Percentiles rank a stretch among this genome's conserved stretches.
These are phyloP conservation scores for Leersia perrieri DNA, from an alignment of 176 grass and related monocot genomes.

Conservation along the genomic window DNA sequence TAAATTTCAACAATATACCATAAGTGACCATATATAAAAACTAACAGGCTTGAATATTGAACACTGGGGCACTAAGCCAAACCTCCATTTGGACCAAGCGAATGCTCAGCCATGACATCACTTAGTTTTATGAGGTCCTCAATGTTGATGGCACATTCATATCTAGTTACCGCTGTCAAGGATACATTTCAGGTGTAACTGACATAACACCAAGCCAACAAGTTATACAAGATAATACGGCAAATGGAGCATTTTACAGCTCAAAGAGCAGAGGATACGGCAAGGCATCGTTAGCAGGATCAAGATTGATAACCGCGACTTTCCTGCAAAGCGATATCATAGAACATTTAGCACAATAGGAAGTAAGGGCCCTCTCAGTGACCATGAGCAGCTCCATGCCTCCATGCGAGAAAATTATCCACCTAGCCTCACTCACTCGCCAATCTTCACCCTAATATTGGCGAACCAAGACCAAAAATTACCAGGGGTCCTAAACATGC, in stretches of 20 bases:
- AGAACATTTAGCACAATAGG: not conserved
- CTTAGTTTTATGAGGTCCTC: conserved; percentile 90
- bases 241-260: not conserved
- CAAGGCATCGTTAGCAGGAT: conserved; percentile 80
- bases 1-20: not conserved
- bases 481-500: too few relatives aligned
- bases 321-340: conserved; percentile 63
- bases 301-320: conserved; percentile 86
- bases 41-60: not conserved
- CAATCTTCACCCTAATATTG: not conserved
- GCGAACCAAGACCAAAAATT: too few relatives aligned
- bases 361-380: not conserved
- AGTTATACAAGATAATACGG: not conserved
- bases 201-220: conserved; percentile 2
- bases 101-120: conserved; percentile 88
- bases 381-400: not conserved
- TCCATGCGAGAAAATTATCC: not conserved
- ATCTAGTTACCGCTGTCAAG: conserved; percentile 57
- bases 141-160: conserved; percentile 88
- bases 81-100: conserved; percentile 99
- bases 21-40: conserved; percentile 19
- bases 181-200: conserved; percentile 14
- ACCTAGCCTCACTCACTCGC: not conserved
- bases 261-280: conserved; percentile 70
- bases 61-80: not conserved